Evolutionary conservation across 140 eudicot genomes (phyloP).

Genomic region (Erigeron philadelphicus): DNA sequence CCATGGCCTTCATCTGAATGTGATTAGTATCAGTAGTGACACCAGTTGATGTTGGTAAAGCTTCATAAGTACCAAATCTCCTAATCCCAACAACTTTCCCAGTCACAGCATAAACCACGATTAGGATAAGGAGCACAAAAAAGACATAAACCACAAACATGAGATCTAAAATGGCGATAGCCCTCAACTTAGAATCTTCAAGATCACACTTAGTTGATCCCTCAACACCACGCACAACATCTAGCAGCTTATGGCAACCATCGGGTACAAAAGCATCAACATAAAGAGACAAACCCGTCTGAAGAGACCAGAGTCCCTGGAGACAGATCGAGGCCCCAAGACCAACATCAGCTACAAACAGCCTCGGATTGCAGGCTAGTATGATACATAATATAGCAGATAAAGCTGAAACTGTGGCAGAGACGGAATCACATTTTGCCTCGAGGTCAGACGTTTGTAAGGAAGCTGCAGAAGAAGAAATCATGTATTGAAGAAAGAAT

Average conservation of each 20-base stretch:
- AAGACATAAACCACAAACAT: slow-evolving; percentile 63
- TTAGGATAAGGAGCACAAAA: slow-evolving; percentile 47
- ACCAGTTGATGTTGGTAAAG: slow-evolving; percentile 51
- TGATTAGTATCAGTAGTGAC: slow-evolving; percentile 46
- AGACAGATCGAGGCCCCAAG: slow-evolving; percentile 57
- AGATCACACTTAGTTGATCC: slow-evolving; percentile 86
- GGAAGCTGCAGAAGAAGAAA: slow-evolving; percentile 56
- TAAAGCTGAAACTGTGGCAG: slow-evolving; percentile 50
- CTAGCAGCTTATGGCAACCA: slow-evolving; percentile 82
- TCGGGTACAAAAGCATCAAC: slow-evolving; percentile 85
- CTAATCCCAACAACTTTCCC: slow-evolving; percentile 54
- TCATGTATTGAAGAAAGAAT: slow-evolving; percentile 59
- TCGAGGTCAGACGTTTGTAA: slow-evolving; percentile 67
- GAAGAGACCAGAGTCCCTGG: slow-evolving; percentile 80
- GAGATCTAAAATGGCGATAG: slow-evolving; percentile 67
- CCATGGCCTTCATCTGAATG: slow-evolving; percentile 75
- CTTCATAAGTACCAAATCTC: slow-evolving; percentile 77
- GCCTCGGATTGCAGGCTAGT: slow-evolving; percentile 63
- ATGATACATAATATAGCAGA: slow-evolving; percentile 46
- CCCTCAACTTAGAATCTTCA: slow-evolving; percentile 78
- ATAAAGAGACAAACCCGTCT: slow-evolving; percentile 66
- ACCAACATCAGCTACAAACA: slow-evolving; percentile 61
- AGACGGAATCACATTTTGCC: slow-evolving; percentile 62
- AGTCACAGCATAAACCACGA: slow-evolving; percentile 45
- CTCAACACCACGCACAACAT: slow-evolving; percentile 73